Conservation (phyloP, 192 early-diverging fungal genomes). For the Piromyces sp. region DNA sequence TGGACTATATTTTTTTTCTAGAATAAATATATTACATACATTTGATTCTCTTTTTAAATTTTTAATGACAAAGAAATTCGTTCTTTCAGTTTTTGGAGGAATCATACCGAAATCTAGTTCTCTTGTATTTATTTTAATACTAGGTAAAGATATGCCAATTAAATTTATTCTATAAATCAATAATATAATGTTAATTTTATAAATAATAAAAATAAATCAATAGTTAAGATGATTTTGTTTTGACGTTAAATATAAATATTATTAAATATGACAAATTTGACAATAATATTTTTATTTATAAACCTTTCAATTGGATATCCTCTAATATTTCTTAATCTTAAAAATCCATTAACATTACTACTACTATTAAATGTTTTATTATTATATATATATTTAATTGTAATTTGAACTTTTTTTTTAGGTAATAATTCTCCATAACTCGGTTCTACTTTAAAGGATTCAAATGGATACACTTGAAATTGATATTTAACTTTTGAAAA, state of each 20-base stretch:
- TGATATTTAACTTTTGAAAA: neutral
- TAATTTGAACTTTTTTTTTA: neutral
- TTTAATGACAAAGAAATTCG: neutral
- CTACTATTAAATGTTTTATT: neutral
- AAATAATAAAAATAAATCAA: no score
- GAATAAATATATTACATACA: neutral
- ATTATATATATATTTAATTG: neutral
- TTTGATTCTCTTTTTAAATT: neutral
- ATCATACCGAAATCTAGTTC: neutral
- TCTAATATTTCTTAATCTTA: neutral
- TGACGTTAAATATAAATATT: no score
- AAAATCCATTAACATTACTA: neutral
- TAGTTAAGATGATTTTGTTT: no score
- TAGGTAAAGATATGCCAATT: neutral
- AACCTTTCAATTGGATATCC: neutral
- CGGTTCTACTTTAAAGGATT: neutral
- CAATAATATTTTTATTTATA: no score
- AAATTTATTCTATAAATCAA: neutral
- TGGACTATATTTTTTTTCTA: neutral
- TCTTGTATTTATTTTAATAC: neutral
- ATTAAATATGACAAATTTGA: no score
- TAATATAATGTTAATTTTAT: no score
- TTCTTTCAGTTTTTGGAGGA: neutral
- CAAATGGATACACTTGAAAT: neutral
- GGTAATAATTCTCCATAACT: neutral